phyloP scores from a whole-genome alignment of 2,329 filamentous ascomycete genomes.

The Alternaria metachromatica region DNA sequence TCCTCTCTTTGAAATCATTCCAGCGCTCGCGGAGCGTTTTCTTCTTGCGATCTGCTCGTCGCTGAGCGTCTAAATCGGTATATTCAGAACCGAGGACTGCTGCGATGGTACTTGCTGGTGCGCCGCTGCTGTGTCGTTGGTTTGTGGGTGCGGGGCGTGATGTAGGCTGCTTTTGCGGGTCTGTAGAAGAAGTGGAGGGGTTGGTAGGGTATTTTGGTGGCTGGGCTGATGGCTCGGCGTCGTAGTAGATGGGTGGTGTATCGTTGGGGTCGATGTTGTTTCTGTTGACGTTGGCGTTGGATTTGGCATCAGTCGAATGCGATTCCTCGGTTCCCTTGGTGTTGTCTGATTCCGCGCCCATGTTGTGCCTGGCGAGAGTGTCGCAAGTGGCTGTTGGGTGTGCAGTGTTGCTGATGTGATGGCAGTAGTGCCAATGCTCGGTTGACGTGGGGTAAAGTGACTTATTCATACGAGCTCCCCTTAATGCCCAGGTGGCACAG shows the following conservation, averaged over 20 bases:
- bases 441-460: neutral
- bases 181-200: neutral
- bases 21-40: constrained; percentile 15
- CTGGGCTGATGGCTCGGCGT: constrained; percentile 16
- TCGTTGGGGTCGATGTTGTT: neutral
- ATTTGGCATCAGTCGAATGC: neutral
- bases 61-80: constrained; percentile 11
- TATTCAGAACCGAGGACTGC: constrained; percentile 11
- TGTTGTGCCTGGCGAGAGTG: neutral
- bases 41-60: constrained; percentile 9
- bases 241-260: constrained; percentile 7
- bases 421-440: neutral
- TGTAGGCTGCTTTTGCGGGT: neutral
- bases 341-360: neutral
- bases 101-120: constrained; percentile 4
- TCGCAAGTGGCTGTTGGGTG: neutral
- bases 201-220: constrained; percentile 6
- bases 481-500: neutral
- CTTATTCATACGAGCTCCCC: neutral
- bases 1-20: constrained; percentile 14
- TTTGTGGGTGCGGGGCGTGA: neutral
- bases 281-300: neutral
- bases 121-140: constrained; percentile 3
- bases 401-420: neutral
- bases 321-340: neutral